Conservation (phyloP, 495 filamentous ascomycete species). For the Aspergillus bertholletiae region DNA sequence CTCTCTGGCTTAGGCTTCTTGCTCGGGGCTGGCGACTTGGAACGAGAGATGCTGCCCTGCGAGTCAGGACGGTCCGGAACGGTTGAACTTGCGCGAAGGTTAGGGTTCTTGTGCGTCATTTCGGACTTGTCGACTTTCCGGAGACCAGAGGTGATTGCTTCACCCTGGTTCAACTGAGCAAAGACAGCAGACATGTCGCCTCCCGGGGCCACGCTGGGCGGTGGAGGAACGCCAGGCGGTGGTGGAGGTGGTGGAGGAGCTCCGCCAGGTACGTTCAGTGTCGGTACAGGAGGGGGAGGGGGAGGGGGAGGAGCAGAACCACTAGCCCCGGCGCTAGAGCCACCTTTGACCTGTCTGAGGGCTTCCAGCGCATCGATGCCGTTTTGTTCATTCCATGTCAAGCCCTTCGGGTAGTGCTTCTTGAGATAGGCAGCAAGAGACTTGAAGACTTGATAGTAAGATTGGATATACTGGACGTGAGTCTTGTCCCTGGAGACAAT, state of each 20-base stretch:
- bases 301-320: constrained; percentile 53
- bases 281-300: constrained; percentile 55
- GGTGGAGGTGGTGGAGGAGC: constrained; percentile 73
- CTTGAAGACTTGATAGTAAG: constrained; percentile 84
- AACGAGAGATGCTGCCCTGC: constrained; percentile 45
- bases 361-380: constrained; percentile 74
- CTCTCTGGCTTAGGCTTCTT: constrained; percentile 93
- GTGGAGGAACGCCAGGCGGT: constrained; percentile 39
- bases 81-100: constrained; percentile 67
- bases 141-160: constrained; percentile 77
- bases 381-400: constrained; percentile 81
- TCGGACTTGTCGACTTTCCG: constrained; percentile 89
- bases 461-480: constrained; percentile 80
- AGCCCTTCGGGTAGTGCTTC: constrained; percentile 70
- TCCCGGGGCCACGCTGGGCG: constrained; percentile 25
- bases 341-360: constrained; percentile 56
- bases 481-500: constrained; percentile 58
- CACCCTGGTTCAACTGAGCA: constrained; percentile 82
- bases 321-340: constrained; percentile 36
- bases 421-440: constrained; percentile 76
- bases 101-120: constrained; percentile 99
- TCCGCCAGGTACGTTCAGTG: constrained; percentile 49
- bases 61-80: constrained; percentile 58
- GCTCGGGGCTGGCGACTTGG: constrained; percentile 78
- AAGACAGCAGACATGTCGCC: constrained; percentile 80